Evolutionary conservation across 2,329 filamentous ascomycete species (phyloP).

Genomic region (Cryphonectria carpinicola): DNA sequence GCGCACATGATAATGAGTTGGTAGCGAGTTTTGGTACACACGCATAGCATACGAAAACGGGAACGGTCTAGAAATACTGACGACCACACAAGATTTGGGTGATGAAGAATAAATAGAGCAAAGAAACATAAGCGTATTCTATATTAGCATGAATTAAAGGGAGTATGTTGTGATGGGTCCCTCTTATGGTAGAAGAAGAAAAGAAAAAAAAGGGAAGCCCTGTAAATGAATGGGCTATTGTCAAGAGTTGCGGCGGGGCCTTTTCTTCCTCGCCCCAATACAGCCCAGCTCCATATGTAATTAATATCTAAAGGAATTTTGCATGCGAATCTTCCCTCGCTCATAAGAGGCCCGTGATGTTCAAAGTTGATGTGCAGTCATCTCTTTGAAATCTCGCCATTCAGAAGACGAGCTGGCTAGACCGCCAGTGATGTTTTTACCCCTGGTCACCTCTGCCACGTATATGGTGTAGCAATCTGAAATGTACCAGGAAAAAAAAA

Average conservation of each 20-base stretch:
- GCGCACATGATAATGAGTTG: background rate
- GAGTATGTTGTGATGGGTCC: no score
- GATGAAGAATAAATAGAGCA: background rate
- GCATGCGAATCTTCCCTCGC: fast-evolving
- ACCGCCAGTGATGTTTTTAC: no score
- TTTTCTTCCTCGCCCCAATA: no score
- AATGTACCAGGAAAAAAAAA: no score
- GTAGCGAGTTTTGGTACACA: background rate
- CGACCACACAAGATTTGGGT: background rate
- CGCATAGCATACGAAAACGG: background rate
- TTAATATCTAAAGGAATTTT: no score
- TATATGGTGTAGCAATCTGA: background rate
- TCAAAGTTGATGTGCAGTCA: background rate
- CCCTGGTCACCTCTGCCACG: background rate
- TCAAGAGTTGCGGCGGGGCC: no score
- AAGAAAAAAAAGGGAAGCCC: no score
- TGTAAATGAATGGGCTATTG: no score
- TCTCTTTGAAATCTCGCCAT: background rate
- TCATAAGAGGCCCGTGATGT: background rate
- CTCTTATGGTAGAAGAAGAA: no score
- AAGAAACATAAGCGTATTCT: background rate
- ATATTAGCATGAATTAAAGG: no score
- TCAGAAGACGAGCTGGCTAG: no score
- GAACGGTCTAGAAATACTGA: background rate
- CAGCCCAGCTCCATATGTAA: no score